Evolutionary conservation across 1,284 basidiomycete species (phyloP), one percentile per base, ranked within the genome.

Genomic region (Ganoderma sinense): DNA sequence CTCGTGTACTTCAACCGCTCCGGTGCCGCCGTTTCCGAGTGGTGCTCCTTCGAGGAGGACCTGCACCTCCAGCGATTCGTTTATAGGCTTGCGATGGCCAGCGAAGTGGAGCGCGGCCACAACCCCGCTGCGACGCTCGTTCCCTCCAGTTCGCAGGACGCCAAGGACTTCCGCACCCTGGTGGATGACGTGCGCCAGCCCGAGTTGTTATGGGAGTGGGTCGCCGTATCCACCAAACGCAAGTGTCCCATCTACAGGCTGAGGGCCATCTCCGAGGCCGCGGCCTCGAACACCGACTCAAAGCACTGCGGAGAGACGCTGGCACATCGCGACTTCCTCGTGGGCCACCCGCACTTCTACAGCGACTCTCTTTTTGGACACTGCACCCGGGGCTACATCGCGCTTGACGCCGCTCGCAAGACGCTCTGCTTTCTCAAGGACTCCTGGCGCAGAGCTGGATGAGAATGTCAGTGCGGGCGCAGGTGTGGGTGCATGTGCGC

Each of bases 1-100:
- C 39, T 73, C 11, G 18, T 73, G 3, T 59, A 51, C 48, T 73
- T 51, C 31, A 69, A 73, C 33, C 63, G 64, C 3, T 16, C 64
- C 1, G 67, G 69, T 18, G 41, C 53, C 26, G 48, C 64, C n/a
- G 59, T 73, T 39, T 60, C 69, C 56, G 23, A 63, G 11, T 23
- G 61, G 40, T 71, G 71, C 58, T 43, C 65, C 51, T 62, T 62
- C 36, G 31, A 40, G 29, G 31, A 40, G 8, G 26, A 36, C 16
- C 23, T 39, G 1, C 26, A 59, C 16, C 55, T 73, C 33, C 67
- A 64, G 26, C n/a, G 4, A 7, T 73, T 73, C 65, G 11, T 73
- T 45, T 71, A 62, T 55, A 68, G 62, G 60, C 29, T 69, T 29
- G 62, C 63, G 20, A n/a, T 67, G 26, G 64, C 72, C 45, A 39